Conservation (phyloP, 345 rosid species). For the Syzygium jambos region DNA sequence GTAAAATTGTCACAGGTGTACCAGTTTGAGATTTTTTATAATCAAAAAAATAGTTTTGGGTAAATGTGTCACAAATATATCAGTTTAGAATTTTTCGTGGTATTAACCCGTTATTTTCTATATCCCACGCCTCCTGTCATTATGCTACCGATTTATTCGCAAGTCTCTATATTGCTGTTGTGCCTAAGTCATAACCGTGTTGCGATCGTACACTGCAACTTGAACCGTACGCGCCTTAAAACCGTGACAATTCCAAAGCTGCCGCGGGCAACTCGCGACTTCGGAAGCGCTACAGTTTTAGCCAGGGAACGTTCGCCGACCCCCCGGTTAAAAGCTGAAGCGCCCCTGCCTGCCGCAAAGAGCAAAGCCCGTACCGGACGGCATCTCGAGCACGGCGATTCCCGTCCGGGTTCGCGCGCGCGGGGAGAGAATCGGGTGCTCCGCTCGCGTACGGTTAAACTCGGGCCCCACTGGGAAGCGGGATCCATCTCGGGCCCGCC, state of each 20-base stretch:
- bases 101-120: not conserved
- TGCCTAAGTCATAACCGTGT: accelerated
- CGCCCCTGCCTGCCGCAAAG: too few species aligned
- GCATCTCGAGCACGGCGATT: not conserved
- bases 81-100: too few species aligned
- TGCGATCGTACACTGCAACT: accelerated
- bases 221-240: not conserved
- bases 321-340: too few species aligned
- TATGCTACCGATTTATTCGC: not conserved
- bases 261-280: not conserved
- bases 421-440: not conserved
- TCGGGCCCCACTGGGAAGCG: accelerated
- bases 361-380: accelerated
- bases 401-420: not conserved
- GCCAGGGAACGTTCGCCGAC: too few species aligned
- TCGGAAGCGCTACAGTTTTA: not conserved
- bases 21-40: too few species aligned
- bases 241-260: not conserved
- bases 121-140: not conserved
- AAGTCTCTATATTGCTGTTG: accelerated
- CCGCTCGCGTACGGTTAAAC: not conserved
- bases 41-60: too few species aligned
- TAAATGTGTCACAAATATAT: too few species aligned
- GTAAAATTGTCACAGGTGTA: too few species aligned
- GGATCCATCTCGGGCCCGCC: not conserved